phyloP scores from a whole-genome alignment of 2,329 filamentous ascomycete genomes.

The Colletotrichum somersetense region DNA sequence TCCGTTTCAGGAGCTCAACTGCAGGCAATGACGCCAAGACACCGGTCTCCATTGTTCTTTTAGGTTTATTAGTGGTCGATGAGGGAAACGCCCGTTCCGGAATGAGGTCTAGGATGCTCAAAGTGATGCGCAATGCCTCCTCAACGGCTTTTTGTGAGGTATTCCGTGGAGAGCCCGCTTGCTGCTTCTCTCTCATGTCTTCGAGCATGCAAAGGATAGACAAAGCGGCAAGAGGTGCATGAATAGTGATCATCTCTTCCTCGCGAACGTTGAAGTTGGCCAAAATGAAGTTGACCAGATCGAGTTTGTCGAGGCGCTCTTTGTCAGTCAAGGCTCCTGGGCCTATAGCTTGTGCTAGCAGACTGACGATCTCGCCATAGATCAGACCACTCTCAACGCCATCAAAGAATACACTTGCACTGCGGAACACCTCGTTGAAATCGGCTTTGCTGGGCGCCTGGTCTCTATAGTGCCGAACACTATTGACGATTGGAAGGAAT shows the following conservation, averaged over 20 bases:
- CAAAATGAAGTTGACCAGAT: constrained; percentile 84
- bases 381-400: constrained; percentile 95
- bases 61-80: constrained; percentile 40
- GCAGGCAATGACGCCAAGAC: constrained; percentile 53
- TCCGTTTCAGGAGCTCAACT: constrained; percentile 69
- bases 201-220: constrained; percentile 72
- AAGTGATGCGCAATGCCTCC: constrained; percentile 62
- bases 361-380: constrained; percentile 82
- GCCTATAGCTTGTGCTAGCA: constrained; percentile 72
- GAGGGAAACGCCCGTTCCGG: constrained; percentile 72
- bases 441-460: constrained; percentile 74
- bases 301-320: constrained; percentile 73
- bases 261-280: constrained; percentile 92
- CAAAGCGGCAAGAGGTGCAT: constrained; percentile 83
- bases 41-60: constrained; percentile 46
- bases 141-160: constrained; percentile 48
- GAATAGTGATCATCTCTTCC: constrained; percentile 92
- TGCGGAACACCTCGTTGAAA: constrained; percentile 88
- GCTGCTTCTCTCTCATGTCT: constrained; percentile 59
- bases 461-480: constrained; percentile 80
- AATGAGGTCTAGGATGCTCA: constrained; percentile 71
- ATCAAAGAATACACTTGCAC: constrained; percentile 96
- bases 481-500: constrained; percentile 87
- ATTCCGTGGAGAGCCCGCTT: constrained; percentile 44
- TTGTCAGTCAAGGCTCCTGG: constrained; percentile 57